Base-by-base conservation (phyloP, 768 basidiomycete genomes). In the Roridomyces roridus region DNA sequence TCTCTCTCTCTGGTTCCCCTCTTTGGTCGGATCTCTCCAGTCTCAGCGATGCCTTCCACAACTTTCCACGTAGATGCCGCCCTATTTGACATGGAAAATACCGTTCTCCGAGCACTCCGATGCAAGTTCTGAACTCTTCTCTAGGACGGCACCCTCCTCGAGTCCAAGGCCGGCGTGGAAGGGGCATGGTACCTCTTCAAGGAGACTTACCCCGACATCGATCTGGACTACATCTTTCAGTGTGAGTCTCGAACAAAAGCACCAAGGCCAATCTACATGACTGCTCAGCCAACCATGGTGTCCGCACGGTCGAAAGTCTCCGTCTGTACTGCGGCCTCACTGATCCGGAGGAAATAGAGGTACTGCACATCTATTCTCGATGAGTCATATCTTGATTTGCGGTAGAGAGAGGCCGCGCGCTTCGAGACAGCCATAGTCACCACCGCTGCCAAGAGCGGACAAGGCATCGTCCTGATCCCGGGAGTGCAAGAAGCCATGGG, bases 151-250 rank as follows among this genome's bases (percentile, higher is more conserved):
- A 94, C 90, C 29, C 77, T 91, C 46, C 80, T 91, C 61, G 90
- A 95, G 68, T 94, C 91, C 18, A 94, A 90, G 10, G 83, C 85
- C 26, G 92, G 91, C 39, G 92, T 96, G 28, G 74, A 84, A 24
- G 91, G 88, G 24, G 92, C 92, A 31, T 96, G 94, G 94, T 77
- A 87, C 49, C 73, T 77, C n/a, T 94, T 94, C 72, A 81, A 81
- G 45, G 68, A 85, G 66, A 80, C 82, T 54, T 94, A 95, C 69
- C 85, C 87, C 4, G 70, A 68, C 28, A 82, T 91, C 56, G 82
- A 90, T 67, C 78, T 89, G 17, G 64, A 81, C 25, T 68, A 80
- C 51, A 89, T 86, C 56, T 72, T 91, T 36, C 85, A 81, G 67
- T 85, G 89, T 88, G 67, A 72, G 81, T 71, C 36, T 61, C 31